A percentile compares a stretch with the other conserved stretches of the same genome.
Conservation (phyloP, 2,329 filamentous ascomycete species). For the Coleophoma cylindrospora region DNA sequence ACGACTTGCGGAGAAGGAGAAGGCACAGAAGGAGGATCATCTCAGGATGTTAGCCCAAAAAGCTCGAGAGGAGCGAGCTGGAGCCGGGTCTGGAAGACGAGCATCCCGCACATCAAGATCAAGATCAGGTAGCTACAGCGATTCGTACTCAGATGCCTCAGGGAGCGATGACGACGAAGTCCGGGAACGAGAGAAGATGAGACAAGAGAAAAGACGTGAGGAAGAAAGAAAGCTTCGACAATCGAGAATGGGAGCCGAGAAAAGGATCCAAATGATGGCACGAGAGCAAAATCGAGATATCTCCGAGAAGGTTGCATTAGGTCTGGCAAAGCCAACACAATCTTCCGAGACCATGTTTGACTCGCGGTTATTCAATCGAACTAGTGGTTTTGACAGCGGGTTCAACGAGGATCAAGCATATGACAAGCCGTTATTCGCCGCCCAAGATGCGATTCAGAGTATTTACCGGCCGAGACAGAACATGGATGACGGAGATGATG, state of each 20-base stretch:
- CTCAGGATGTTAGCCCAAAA: constrained; percentile 84
- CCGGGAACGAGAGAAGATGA: constrained; percentile 70
- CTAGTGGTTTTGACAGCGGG: constrained; percentile 81
- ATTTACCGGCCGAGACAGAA: constrained; percentile 83
- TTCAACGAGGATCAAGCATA: constrained; percentile 98
- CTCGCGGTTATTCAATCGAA: constrained; percentile 90
- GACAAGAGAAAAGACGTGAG: constrained; percentile 73
- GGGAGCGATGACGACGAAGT: constrained; percentile 50
- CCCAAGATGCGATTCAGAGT: constrained; percentile 88
- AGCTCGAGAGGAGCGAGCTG: constrained; percentile 75
- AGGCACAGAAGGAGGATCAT: constrained; percentile 88
- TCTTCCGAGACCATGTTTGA: constrained; percentile 95
- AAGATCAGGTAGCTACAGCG: constrained; percentile 44
- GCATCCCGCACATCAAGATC: constrained; percentile 30
- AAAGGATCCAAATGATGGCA: constrained; percentile 86
- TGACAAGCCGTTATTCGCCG: constrained; percentile 94
- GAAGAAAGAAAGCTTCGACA: constrained; percentile 87
- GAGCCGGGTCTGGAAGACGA: constrained; percentile 41
- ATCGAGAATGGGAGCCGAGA: constrained; percentile 91
- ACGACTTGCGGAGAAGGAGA: constrained; percentile 92
- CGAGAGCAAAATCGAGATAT: constrained; percentile 96
- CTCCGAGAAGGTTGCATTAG: constrained; percentile 91
- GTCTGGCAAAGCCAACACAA: constrained; percentile 90
- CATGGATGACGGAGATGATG: constrained; percentile 71
- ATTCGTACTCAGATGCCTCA: constrained; percentile 39